Evolutionary conservation across 108 stramenopile species (phyloP), one percentile per base, ranked within the genome.

Genomic region (Cyclotella atomus): DNA sequence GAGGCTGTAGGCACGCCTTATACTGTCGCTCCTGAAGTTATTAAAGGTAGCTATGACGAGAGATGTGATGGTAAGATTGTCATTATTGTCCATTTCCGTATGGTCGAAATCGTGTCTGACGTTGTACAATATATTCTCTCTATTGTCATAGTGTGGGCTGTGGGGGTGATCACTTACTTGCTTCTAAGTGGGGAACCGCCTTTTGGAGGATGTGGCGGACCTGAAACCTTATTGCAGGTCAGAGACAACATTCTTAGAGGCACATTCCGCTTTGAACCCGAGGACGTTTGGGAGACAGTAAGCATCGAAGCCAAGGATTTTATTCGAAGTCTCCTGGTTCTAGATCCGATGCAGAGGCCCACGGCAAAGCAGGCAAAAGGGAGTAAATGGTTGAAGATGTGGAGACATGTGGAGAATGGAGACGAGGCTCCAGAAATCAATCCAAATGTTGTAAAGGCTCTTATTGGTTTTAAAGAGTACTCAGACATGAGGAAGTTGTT

Each of bases 1-100:
- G 94, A 96, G 59, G 91, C 94, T 16, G 94, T 95, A 3, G 94
- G 94, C 25, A 95, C 94, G 10, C 94, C 94, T 16, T 95, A 95
- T 56, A 91, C 91, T 12, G 91, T 96, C 0, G 92, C 95, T 0
- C 95, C 95, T 4, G 95, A 96, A 82, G 92, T 96, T 14, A 86
- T 96, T 59, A 81, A 85, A 30, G 92, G 91, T 4, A 68, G 76
- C 45, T 96, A 96, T 79, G 89, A 96, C 79, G 91, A 93, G 68
- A 72, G 90, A 27, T 96, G 95, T 68, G 95, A 92, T 49, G 60
- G 56, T 57, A 14, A 10, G 56, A 27, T 38, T 15, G 3, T 14
- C 25, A 43, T 2, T 2, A 2, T 38, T 10, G 43, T 38, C 0
- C 43, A 50, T 73, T 77, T 1, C 32, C 15, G 1, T 23, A 23